Base-by-base conservation (phyloP, 257 asterid species). In the Solanum boliviense region DNA sequence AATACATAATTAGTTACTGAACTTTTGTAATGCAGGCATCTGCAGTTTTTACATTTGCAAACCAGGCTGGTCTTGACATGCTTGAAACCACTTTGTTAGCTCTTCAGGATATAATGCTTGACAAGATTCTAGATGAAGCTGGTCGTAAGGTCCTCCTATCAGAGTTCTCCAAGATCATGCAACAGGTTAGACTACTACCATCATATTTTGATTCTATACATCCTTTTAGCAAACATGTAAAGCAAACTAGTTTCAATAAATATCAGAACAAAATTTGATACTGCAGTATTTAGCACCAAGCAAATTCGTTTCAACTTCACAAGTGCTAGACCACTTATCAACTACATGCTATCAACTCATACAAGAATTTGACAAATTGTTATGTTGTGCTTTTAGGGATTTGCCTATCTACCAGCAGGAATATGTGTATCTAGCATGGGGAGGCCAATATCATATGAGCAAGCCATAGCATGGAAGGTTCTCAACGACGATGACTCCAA, bases 41-140 rank as follows among this genome's bases (percentile, higher is more conserved):
- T 6, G 98, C 98, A 3, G 98, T 93, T 20, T 95, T 96, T 87
- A 93, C 95, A 20, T 95, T 96, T 83, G 98, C 98, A 23, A 96
- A 96, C 92, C 98, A 96, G 90, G 98, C 98, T 0, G 98, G 99
- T 13, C 98, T 96, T 1, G 98, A 96, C 95, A 93, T 96, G 99
- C 95, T 96, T n/a, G 99, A 96, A 89, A 95, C 99, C 1, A 96
- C 98, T 34, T 92, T 95, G 2, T 97, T 94, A 5, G 95, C 98
- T 90, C 98, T 96, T 88, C 98, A 96, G 90, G 98, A 96, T 88
- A 93, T 96, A 84, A 92, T 95, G 94, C 96, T 96, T 18, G 99
- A 96, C 88, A 96, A 95, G 90, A 92, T 96, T 82, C 93, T 96
- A 1, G 98, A 95, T 70, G 98, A 96, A 88, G 90, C 95, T 15